Percentiles rank a stretch among this genome's conserved stretches.
These are phyloP conservation scores for Aspergillus fructus DNA, from an alignment of 2,329 filamentous ascomycete species.

Conservation along the genomic window DNA sequence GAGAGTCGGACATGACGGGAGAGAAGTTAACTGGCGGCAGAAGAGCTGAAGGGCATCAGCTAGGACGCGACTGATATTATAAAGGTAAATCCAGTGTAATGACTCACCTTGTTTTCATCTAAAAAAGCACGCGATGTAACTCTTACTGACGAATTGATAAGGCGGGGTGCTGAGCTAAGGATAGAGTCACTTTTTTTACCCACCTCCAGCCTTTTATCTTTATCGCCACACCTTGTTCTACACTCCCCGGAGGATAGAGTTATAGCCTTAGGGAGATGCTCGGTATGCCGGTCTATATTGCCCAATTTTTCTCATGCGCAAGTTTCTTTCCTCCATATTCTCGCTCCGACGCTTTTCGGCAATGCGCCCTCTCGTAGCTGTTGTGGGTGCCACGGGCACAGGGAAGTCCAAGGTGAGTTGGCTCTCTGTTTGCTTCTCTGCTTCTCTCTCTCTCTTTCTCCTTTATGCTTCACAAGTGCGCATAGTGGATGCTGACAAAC, in stretches of 20 bases:
- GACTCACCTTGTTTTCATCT: constrained; percentile 7
- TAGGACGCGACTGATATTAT: not conserved
- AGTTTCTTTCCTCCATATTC: constrained; percentile 23
- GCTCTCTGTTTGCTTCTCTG: not conserved
- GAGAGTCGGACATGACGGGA: constrained; percentile 25
- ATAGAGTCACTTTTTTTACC: constrained; percentile 5
- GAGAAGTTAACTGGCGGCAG: not conserved
- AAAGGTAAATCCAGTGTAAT: not conserved
- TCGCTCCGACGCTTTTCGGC: constrained; percentile 20
- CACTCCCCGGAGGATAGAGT: not conserved
- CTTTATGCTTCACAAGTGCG: not conserved
- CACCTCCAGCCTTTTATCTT: not conserved
- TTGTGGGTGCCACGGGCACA: constrained; percentile 88
- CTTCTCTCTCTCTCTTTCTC: not conserved
- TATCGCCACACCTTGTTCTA: not conserved
- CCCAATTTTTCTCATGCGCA: constrained; percentile 26
- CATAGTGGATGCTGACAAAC: constrained; percentile 24
- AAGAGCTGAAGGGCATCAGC: not conserved
- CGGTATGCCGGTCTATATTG: constrained; percentile 13
- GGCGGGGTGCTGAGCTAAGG: constrained; percentile 1
- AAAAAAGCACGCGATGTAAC: constrained; percentile 8
- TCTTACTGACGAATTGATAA: not conserved
- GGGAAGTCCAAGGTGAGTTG: constrained; percentile 80
- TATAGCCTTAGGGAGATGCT: not conserved
- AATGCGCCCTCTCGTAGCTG: constrained; percentile 67